phyloP scores from a whole-genome alignment of 257 asterid species.

The Verbascum thapsus region DNA sequence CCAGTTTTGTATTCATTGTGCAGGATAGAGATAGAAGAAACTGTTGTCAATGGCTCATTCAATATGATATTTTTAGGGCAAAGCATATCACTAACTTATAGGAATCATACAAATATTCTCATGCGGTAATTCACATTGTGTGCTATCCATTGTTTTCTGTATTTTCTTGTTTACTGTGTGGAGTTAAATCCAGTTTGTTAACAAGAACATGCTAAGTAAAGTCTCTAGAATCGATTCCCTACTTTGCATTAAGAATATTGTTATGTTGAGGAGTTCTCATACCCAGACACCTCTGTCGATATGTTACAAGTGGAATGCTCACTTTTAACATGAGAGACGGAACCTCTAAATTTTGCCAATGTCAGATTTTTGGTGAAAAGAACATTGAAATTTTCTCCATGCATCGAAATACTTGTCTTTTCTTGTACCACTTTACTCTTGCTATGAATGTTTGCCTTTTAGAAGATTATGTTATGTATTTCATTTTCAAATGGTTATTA shows the following conservation, averaged over 20 bases:
- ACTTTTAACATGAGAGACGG: neutral
- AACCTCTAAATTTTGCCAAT: neutral
- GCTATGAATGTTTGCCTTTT: conserved; percentile 8
- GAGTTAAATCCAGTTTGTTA: conserved; percentile 6
- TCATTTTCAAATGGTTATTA: neutral
- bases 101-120: conserved; percentile 77
- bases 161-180: conserved; percentile 5
- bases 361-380: neutral
- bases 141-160: neutral
- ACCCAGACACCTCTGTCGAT: conserved; percentile 6
- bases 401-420: neutral
- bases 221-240: conserved; percentile 14
- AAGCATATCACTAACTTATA: conserved; percentile 79
- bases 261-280: conserved; percentile 8
- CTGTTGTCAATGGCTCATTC: conserved; percentile 85
- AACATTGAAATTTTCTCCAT: too few species aligned
- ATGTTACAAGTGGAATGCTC: neutral
- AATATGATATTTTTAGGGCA: conserved; percentile 77
- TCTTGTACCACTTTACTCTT: neutral
- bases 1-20: conserved; percentile 33
- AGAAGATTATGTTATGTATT: neutral
- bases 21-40: conserved; percentile 93
- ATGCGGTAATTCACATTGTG: conserved; percentile 60
- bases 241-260: neutral
- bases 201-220: conserved; percentile 17